Conservation (phyloP, 345 rosid species). For the Gossypium mustelinum region DNA sequence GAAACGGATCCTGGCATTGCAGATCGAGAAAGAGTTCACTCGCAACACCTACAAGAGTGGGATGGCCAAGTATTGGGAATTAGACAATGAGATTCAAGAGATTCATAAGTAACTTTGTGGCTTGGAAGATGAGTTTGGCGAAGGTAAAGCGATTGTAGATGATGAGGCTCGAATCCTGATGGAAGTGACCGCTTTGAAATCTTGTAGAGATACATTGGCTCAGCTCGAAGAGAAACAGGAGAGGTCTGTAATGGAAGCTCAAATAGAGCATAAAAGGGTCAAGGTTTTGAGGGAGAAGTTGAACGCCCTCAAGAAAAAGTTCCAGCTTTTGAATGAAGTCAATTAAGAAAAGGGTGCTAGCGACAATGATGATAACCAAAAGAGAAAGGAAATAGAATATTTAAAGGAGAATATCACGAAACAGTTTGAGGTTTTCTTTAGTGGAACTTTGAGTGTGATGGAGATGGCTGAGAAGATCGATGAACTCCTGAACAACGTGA, state of each 20-base stretch:
- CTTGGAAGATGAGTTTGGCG: conserved; percentile 83
- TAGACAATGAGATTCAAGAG: conserved; percentile 53
- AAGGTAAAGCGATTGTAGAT: conserved; percentile 62
- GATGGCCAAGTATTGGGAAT: conserved; percentile 70
- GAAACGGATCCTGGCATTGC: conserved; percentile 66
- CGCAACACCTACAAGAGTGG: conserved; percentile 71
- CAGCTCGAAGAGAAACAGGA: conserved; percentile 62
- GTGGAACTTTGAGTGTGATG: conserved; percentile 40
- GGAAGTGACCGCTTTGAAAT: conserved; percentile 70
- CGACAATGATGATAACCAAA: conserved; percentile 12
- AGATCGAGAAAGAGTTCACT: conserved; percentile 87
- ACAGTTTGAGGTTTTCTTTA: conserved; percentile 43
- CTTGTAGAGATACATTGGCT: conserved; percentile 71
- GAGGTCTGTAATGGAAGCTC: conserved; percentile 52
- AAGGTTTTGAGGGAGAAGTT: conserved; percentile 45
- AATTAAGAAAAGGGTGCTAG: conserved; percentile 27
- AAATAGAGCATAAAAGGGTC: conserved; percentile 47
- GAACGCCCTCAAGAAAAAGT: conserved; percentile 38
- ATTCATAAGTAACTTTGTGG: conserved; percentile 57
- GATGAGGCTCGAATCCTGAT: conserved; percentile 74
- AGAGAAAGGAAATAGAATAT: conserved; percentile 40
- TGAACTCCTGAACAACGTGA: conserved; percentile 74
- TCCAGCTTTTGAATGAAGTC: conserved; percentile 25
- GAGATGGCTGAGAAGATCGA: conserved; percentile 91
- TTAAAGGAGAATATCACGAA: conserved; percentile 54